A percentile compares a stretch with the other conserved stretches of the same genome.
Evolutionary conservation across 768 basidiomycete species (phyloP).

Genomic region (Gloeophyllum trabeum): DNA sequence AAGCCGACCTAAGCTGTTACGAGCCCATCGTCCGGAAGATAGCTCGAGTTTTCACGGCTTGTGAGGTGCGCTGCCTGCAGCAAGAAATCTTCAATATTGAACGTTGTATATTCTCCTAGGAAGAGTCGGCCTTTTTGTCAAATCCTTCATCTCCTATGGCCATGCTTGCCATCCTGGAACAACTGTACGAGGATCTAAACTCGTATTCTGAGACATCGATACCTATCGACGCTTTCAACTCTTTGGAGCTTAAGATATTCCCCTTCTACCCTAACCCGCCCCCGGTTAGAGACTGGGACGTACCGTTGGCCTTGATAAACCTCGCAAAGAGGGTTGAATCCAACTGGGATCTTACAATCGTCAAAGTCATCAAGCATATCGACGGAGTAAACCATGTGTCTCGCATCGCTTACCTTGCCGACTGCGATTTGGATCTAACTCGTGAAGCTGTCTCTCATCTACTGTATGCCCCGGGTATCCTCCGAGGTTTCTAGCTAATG

Average conservation of each 20-base stretch:
- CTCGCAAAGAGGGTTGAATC: slow-evolving; percentile 71
- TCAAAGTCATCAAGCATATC: slow-evolving; percentile 73
- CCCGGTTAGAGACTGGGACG: slow-evolving; percentile 87
- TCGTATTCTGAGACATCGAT: slow-evolving; percentile 97
- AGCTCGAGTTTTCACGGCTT: slow-evolving; percentile 75
- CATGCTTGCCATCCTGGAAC: slow-evolving; percentile 81
- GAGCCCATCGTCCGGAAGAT: slow-evolving; percentile 94
- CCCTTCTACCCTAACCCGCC: slow-evolving; percentile 96
- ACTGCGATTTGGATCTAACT: slow-evolving; percentile 75
- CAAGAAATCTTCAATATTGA: not conserved
- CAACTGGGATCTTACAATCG: slow-evolving; percentile 95
- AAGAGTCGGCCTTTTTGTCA: slow-evolving; percentile 86
- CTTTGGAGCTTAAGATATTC: slow-evolving; percentile 91
- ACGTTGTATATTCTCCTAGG: slow-evolving; percentile 31
- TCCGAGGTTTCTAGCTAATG: not conserved
- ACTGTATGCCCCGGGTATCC: slow-evolving; percentile 41
- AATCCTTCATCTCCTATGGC: slow-evolving; percentile 52
- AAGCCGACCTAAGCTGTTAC: slow-evolving; percentile 88
- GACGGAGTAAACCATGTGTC: slow-evolving; percentile 89
- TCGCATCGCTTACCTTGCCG: slow-evolving; percentile 84
- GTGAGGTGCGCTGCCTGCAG: slow-evolving; percentile 58
- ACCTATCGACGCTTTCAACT: slow-evolving; percentile 82
- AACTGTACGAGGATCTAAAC: slow-evolving; percentile 94
- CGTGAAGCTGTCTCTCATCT: slow-evolving; percentile 87
- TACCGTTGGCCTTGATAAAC: slow-evolving; percentile 84